phyloP scores from a whole-genome alignment of 1,284 basidiomycete species.

The Ganoderma lingzhi region DNA sequence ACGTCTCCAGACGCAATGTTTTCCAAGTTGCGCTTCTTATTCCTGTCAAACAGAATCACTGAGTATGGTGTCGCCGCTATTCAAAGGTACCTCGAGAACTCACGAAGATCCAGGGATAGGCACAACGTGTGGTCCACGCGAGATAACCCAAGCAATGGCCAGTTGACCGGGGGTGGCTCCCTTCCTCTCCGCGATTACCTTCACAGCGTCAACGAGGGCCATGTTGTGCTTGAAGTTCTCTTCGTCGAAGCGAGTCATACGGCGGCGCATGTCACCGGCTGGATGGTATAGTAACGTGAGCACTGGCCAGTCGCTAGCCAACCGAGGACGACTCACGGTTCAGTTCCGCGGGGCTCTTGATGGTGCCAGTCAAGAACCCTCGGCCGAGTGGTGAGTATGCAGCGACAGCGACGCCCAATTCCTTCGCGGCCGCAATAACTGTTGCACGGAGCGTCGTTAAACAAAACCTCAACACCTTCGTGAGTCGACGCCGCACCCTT shows the following conservation, averaged over 20 bases:
- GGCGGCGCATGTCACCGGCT: conserved; percentile 47
- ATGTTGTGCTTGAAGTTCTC: conserved; percentile 48
- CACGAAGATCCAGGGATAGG: conserved; percentile 65
- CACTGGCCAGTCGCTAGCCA: neutral
- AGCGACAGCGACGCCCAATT: conserved; percentile 58
- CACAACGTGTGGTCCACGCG: conserved; percentile 55
- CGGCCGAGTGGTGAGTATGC: conserved; percentile 67
- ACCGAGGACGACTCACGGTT: conserved; percentile 28
- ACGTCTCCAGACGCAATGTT: conserved; percentile 55
- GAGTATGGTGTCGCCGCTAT: neutral
- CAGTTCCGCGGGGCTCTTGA: conserved; percentile 58
- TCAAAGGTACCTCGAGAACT: conserved; percentile 18
- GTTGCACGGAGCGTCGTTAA: neutral
- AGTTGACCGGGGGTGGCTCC: conserved; percentile 64
- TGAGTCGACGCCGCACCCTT: conserved; percentile 40
- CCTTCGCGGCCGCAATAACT: conserved; percentile 49
- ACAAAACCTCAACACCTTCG: neutral
- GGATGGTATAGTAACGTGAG: neutral
- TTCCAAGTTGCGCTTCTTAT: conserved; percentile 50
- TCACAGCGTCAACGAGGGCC: conserved; percentile 56
- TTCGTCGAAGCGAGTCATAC: conserved; percentile 45
- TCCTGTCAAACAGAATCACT: conserved; percentile 27
- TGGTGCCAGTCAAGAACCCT: conserved; percentile 62
- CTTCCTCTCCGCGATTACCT: conserved; percentile 56
- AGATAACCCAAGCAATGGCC: conserved; percentile 66